A percentile compares a stretch with the other conserved stretches of the same genome.
These are phyloP conservation scores for Aquilaria sinensis DNA, from an alignment of 345 rosid species.

Conservation along the genomic window DNA sequence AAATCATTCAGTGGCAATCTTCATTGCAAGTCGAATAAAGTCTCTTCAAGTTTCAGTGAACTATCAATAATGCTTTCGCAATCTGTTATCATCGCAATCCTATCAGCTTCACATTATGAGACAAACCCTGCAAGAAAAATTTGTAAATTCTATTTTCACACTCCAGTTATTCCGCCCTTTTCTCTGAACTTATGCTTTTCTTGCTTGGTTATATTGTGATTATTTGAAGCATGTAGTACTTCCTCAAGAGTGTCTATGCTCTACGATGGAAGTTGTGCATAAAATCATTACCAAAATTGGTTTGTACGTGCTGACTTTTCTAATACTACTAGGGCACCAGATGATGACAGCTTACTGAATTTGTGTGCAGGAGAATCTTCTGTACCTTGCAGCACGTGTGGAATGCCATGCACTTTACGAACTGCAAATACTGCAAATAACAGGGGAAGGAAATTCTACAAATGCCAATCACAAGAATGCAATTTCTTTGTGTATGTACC, in stretches of 20 bases:
- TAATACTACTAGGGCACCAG: background rate
- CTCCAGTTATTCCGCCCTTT: no score
- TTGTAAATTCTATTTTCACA: no score
- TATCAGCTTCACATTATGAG: no score
- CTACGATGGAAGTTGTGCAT: no score
- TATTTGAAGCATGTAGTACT: no score
- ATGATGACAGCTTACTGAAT: no score
- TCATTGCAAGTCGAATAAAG: background rate
- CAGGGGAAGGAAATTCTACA: conserved; percentile 88
- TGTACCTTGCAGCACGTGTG: conserved; percentile 61
- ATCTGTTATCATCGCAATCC: background rate
- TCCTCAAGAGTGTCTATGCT: no score
- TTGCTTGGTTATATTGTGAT: no score
- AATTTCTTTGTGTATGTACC: conserved; percentile 75
- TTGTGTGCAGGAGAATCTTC: conserved; percentile 59
- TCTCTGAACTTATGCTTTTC: no score
- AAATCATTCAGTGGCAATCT: conserved; percentile 4
- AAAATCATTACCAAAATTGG: no score
- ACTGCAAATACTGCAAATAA: conserved; percentile 85
- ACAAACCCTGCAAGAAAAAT: no score
- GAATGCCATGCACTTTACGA: conserved; percentile 57
- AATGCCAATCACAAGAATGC: conserved; percentile 75
- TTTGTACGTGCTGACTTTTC: background rate
- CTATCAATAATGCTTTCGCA: background rate
- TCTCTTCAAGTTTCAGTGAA: no score